Evolutionary conservation across 169 alveolate genomes (phyloP), one percentile per base, ranked within the genome.

Genomic region (Besnoitia besnoiti): DNA sequence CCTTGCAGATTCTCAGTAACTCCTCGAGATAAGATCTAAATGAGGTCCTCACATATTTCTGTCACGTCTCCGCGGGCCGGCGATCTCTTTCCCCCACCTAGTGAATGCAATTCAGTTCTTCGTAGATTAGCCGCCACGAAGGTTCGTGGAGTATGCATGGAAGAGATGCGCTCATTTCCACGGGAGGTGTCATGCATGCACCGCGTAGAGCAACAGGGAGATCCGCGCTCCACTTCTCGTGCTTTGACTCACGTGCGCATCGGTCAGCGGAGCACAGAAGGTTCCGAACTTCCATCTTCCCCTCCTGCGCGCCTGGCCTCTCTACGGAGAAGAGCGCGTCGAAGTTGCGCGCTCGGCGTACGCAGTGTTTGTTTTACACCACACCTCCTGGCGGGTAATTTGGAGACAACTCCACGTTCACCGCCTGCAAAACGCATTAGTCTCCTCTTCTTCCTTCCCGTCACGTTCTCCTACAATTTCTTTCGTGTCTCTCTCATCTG

Each of bases 191-290:
- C 55, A 55, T 55, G 67, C 67, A 55, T 55, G 67, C 67, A 55
- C 3, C 30, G n/a, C n/a, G 24, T 19, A 55, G 67, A n/a, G 67
- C 24, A 55, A 55, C 12, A 49, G 55, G 55, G 14, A 49, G 55
- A 55, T 55, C 67, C 67, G 33, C 67, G 67, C 67, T 55, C 67
- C 67, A 55, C 67, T 55, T 55, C 67, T 55, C 67, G n/a, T n/a
- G n/a, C 67, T 55, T 55, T 55, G 27, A 55, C 67, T 55, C 67
- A n/a, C 24, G 67, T 55, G 67, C 67, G 67, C 67, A 3, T 55
- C 67, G 67, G 67, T n/a, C 67, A 55, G 67, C 24, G 67, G 67
- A 55, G 67, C 33, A 55, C 33, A 55, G 67, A 55, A 55, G 67
- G 67, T 55, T 55, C 67, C 67, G 67, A n/a, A 55, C 30, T 55